Evolutionary conservation across 768 basidiomycete genomes (phyloP).

Genomic region (Trametes coccinea): DNA sequence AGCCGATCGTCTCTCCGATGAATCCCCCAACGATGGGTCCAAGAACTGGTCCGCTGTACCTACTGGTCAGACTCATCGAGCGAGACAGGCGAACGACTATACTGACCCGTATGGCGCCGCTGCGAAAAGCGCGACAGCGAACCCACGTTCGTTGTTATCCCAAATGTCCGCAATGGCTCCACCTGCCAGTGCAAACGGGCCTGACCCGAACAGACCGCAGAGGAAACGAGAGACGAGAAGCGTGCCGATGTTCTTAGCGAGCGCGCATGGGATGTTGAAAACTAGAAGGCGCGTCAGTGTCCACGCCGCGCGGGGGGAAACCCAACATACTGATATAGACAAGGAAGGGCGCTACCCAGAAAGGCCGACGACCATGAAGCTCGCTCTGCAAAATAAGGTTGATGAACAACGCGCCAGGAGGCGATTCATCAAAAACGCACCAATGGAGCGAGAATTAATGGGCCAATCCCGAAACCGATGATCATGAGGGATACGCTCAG

Average conservation of each 20-base stretch:
- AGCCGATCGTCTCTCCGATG: conserved; percentile 42
- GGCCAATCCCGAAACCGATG: conserved; percentile 36
- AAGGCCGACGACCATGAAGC: conserved; percentile 38
- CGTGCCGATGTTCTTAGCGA: conserved; percentile 41
- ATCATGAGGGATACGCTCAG: conserved; percentile 41
- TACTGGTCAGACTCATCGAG: background rate
- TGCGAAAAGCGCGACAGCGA: conserved; percentile 44
- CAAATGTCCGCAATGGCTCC: conserved; percentile 38
- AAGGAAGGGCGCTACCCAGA: conserved; percentile 41
- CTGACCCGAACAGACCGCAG: conserved; percentile 41
- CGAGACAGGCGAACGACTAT: no score
- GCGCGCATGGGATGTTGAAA: conserved; percentile 43
- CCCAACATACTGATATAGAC: conserved; percentile 34
- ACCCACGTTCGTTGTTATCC: conserved; percentile 39
- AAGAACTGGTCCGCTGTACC: conserved; percentile 38
- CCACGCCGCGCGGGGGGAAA: background rate
- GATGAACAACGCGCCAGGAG: background rate
- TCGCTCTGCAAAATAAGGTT: conserved; percentile 31
- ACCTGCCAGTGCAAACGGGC: conserved; percentile 39
- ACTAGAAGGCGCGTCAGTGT: conserved; percentile 6
- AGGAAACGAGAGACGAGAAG: conserved; percentile 44
- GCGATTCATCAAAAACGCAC: conserved; percentile 22
- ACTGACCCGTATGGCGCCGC: conserved; percentile 39
- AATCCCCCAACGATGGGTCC: conserved; percentile 56
- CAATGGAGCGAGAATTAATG: conserved; percentile 34